Base-by-base conservation (phyloP, 208 protist genomes). In the Crithidia bombi region DNA sequence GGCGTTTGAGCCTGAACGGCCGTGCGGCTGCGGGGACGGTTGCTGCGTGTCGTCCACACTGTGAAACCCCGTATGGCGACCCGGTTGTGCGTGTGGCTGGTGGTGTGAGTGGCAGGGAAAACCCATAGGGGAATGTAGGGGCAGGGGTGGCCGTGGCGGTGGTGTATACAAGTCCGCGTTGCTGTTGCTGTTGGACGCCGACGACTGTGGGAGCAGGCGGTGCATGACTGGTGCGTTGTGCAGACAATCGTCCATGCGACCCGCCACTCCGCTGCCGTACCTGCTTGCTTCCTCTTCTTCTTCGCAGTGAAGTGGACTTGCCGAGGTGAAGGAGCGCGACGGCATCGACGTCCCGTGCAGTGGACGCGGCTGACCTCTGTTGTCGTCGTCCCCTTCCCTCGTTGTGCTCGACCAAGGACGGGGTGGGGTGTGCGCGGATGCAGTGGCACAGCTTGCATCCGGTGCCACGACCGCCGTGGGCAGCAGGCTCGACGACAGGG, bases 151-250 rank as follows among this genome's bases (percentile, higher is more conserved):
- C n/a, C 69, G 62, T n/a, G 56, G 32, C 5, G 69, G 69, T 23
- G 69, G 69, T 1, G 69, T 75, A 46, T 41, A 75, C 9, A 46
- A 35, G 25, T 65, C 62, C 14, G 21, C 44, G 44, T 26, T 39
- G n/a, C 51, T 58, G 54, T 69, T 65, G 43, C 52, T 56, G 39
- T 56, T 36, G 36, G 58, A 47, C 5, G 61, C 17, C 9, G 61
- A 64, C 19, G 49, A 17, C 6, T 57, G 23, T 7, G 43, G 25
- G 11, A 25, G 61, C 11, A 44, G 33, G 35, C 54, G 46, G 15
- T 55, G 62, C 54, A 38, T 30, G 6, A 75, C 62, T 0, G 69
- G 69, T 5, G 69, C n/a, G n/a, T n/a, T 75, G 52, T 46, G 61
- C 46, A 35, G 30, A 19, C 58, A 15, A 19, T 36, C 3, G 12